Conservation (phyloP, 2,329 filamentous ascomycete species). For the Colletotrichum caudatum region DNA sequence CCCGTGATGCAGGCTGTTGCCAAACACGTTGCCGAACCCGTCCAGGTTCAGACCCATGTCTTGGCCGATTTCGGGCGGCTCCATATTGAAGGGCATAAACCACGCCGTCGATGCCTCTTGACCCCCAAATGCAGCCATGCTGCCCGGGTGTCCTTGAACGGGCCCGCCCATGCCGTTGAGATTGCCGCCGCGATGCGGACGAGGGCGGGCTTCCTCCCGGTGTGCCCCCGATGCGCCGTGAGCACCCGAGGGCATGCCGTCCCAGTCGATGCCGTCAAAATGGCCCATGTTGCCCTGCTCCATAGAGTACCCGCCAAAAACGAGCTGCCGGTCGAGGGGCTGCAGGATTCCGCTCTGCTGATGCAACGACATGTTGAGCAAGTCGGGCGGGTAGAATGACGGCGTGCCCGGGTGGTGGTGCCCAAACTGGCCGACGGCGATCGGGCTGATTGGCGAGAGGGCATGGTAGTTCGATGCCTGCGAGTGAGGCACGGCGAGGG, state of each 20-base stretch:
- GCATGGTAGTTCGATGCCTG: conserved; percentile 59
- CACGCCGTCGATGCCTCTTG: conserved; percentile 76
- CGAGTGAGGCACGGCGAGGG: conserved; percentile 56
- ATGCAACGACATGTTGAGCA: conserved; percentile 65
- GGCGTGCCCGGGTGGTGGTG: conserved; percentile 53
- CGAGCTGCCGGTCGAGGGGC: conserved; percentile 80
- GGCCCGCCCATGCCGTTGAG: conserved; percentile 50
- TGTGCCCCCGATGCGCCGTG: conserved; percentile 46
- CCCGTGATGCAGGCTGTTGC: conserved; percentile 48
- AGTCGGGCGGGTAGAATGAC: conserved; percentile 62
- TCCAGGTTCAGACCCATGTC: conserved; percentile 62
- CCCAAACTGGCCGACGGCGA: conserved; percentile 55
- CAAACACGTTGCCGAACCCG: conserved; percentile 63
- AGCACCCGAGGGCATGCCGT: conserved; percentile 52
- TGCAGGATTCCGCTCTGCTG: conserved; percentile 69
- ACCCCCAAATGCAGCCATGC: conserved; percentile 42
- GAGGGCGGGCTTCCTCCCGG: conserved; percentile 32
- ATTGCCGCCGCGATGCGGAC: conserved; percentile 45
- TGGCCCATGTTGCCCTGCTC: conserved; percentile 56
- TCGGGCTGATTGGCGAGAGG: conserved; percentile 66
- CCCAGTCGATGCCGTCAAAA: conserved; percentile 60
- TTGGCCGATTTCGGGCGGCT: conserved; percentile 74
- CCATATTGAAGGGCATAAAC: conserved; percentile 94
- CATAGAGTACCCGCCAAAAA: conserved; percentile 78
- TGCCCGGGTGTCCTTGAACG: conserved; percentile 44